These are phyloP conservation scores for Besnoitia besnoiti DNA, from an alignment of 169 alveolate genomes.

Conservation along the genomic window DNA sequence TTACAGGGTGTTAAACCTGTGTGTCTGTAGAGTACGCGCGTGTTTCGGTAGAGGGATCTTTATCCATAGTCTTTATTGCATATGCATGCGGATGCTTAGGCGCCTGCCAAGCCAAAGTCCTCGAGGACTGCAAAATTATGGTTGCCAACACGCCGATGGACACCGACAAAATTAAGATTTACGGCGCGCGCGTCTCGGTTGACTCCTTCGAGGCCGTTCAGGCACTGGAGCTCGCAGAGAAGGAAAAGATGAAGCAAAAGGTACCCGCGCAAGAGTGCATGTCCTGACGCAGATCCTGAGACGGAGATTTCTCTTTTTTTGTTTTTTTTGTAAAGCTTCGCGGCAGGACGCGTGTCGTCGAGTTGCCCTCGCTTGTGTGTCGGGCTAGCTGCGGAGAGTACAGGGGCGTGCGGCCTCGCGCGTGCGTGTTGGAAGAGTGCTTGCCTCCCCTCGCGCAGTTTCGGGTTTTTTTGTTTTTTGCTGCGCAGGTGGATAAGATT, in stretches of 20 bases:
- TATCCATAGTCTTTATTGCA: too few species aligned
- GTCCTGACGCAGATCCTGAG: too few species aligned
- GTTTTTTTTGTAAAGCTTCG: background rate
- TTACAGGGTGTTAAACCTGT: background rate
- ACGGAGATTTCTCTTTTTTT: background rate
- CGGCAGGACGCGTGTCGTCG: too few species aligned
- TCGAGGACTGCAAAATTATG: constrained; percentile 81
- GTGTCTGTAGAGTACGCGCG: background rate
- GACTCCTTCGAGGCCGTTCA: constrained; percentile 98
- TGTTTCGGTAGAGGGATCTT: background rate
- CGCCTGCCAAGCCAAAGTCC: constrained; percentile 48
- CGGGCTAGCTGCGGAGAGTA: too few species aligned
- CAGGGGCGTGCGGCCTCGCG: too few species aligned
- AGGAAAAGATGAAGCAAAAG: constrained; percentile 96
- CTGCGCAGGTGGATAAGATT: constrained; percentile 88
- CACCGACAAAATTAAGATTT: constrained; percentile 98
- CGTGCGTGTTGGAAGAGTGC: too few species aligned
- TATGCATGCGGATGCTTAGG: too few species aligned
- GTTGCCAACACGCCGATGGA: constrained; percentile 99
- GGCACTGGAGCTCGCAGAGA: constrained; percentile 98
- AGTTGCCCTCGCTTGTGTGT: too few species aligned
- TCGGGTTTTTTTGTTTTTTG: background rate
- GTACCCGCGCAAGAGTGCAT: too few species aligned
- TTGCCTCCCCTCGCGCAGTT: background rate
- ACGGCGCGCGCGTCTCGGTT: constrained; percentile 98